These are phyloP conservation scores for Mycena chlorophos DNA, from an alignment of 768 basidiomycete genomes.

Conservation along the genomic window DNA sequence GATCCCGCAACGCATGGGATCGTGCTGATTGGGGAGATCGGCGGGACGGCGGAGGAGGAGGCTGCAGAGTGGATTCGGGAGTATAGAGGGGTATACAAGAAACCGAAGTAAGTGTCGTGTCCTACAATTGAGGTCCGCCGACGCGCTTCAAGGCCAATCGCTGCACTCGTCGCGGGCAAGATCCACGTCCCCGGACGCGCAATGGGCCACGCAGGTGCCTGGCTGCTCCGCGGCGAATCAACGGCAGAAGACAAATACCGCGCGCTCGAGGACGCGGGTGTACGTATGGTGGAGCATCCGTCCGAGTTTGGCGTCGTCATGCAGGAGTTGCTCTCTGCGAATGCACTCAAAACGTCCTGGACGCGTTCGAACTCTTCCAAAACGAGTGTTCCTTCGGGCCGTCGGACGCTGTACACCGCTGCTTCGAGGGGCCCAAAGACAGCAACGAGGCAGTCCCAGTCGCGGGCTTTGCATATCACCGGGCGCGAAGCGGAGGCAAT, in stretches of 20 bases:
- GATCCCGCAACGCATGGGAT: slow-evolving; percentile 14
- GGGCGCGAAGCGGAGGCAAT: not conserved
- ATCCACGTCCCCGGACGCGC: slow-evolving; percentile 1
- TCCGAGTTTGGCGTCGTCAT: slow-evolving; percentile 16
- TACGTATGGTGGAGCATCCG: slow-evolving; percentile 14
- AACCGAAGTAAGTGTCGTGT: not conserved
- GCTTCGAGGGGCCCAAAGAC: not conserved
- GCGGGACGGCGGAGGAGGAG: slow-evolving; percentile 16
- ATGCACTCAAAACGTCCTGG: not conserved
- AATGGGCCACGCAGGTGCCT: slow-evolving; percentile 20
- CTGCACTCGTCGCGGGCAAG: slow-evolving; percentile 11
- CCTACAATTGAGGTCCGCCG: too few species aligned
- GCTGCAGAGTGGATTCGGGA: slow-evolving; percentile 15
- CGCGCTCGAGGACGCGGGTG: slow-evolving; percentile 6
- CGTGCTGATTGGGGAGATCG: slow-evolving; percentile 16
- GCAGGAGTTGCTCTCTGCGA: not conserved
- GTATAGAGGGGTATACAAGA: not conserved
- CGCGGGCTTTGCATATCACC: not conserved
- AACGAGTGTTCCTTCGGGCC: too few species aligned
- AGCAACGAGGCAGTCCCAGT: not conserved
- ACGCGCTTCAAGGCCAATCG: slow-evolving; percentile 12
- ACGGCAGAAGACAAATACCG: slow-evolving; percentile 10
- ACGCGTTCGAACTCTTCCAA: too few species aligned
- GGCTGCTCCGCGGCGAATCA: slow-evolving; percentile 1
- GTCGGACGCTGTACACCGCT: not conserved